A percentile compares a stretch with the other conserved stretches of the same genome.
These are phyloP conservation scores for Glycine soja DNA, from an alignment of 306 rosid species.

Conservation along the genomic window DNA sequence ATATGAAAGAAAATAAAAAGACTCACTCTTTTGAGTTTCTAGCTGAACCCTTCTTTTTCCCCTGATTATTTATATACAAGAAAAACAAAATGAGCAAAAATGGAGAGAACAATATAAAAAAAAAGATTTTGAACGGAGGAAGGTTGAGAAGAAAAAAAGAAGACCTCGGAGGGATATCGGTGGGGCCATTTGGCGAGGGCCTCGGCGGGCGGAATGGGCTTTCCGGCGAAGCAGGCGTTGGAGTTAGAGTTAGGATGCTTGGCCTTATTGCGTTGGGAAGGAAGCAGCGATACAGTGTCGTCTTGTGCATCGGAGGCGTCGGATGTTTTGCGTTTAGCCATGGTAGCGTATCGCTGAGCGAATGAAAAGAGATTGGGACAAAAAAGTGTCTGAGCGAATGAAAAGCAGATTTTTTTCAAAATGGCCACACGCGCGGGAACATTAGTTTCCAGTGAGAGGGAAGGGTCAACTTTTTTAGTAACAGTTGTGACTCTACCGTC, in stretches of 20 bases:
- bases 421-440: not conserved
- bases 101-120: not conserved
- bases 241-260: not conserved
- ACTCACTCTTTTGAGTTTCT: constrained; percentile 36
- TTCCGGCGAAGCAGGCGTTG: constrained; percentile 42
- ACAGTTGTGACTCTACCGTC: too few species aligned
- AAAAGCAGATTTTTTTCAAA: not conserved
- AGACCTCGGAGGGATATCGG: constrained; percentile 39
- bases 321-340: constrained; percentile 20
- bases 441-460: not conserved
- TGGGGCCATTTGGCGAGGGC: constrained; percentile 50
- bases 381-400: too few species aligned
- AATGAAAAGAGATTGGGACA: too few species aligned
- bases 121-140: not conserved
- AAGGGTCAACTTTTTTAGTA: not conserved
- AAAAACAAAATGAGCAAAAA: not conserved
- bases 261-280: constrained; percentile 36
- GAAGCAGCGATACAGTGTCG: constrained; percentile 31
- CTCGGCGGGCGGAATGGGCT: constrained; percentile 37
- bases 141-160: too few species aligned
- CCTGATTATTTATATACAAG: not conserved
- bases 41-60: not conserved
- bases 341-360: not conserved
- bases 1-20: too few species aligned
- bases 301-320: not conserved